Evolutionary conservation across 106 monocot species (phyloP).

Genomic region (Dendrobium huoshanense): DNA sequence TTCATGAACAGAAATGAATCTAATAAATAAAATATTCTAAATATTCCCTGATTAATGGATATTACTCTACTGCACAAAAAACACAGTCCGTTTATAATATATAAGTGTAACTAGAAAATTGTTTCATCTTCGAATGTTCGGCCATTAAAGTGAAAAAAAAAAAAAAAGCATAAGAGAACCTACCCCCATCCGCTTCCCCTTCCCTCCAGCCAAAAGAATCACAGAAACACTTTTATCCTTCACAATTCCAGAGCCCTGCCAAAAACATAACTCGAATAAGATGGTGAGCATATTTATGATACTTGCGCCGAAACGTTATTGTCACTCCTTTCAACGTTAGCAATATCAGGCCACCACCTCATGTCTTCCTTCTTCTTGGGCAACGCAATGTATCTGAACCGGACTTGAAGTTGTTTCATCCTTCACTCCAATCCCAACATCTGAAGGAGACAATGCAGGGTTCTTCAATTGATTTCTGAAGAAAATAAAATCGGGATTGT

Average conservation of each 20-base stretch:
- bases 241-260: constrained; percentile 34
- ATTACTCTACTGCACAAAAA: neutral
- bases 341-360: neutral
- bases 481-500: neutral
- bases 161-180: neutral
- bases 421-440: neutral
- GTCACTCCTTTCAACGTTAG: neutral
- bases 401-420: neutral
- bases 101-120: neutral
- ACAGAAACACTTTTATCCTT: constrained; percentile 89
- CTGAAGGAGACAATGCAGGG: neutral
- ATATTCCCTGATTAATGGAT: neutral
- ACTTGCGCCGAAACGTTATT: neutral
- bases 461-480: neutral
- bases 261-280: constrained; percentile 6
- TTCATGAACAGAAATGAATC: neutral
- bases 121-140: neutral
- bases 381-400: neutral
- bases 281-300: neutral
- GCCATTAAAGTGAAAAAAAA: neutral
- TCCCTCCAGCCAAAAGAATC: constrained; percentile 82
- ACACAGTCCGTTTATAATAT: neutral
- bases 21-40: neutral
- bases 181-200: constrained; percentile 95
- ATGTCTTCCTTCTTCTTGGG: neutral